Evolutionary conservation across 2,329 filamentous ascomycete genomes (phyloP).

Genomic region (Orbilia ellipsospora): DNA sequence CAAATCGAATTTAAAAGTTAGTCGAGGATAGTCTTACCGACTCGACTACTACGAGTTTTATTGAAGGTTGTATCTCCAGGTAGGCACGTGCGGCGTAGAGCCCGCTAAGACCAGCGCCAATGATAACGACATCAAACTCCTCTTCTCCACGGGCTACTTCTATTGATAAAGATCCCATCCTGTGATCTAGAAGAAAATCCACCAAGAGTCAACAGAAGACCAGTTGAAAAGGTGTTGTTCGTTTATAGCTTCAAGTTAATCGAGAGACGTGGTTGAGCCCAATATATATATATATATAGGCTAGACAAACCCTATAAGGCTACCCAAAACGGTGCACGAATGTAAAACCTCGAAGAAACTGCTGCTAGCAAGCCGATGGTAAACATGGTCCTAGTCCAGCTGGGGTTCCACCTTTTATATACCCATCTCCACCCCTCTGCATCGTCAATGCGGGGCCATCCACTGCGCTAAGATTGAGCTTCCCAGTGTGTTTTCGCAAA

Average conservation of each 20-base stretch:
- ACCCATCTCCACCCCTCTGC: not conserved
- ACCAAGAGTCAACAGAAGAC: not conserved
- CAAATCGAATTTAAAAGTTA: not conserved
- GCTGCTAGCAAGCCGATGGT: too few species aligned
- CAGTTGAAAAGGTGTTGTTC: too few species aligned
- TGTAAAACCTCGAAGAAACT: too few species aligned
- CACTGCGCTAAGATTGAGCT: not conserved
- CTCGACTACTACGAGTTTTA: slow-evolving; percentile 65
- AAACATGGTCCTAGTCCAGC: not conserved
- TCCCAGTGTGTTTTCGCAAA: slow-evolving; percentile 9
- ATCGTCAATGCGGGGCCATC: slow-evolving; percentile 11
- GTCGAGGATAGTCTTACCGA: slow-evolving; percentile 50
- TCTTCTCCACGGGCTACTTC: slow-evolving; percentile 28
- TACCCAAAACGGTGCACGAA: too few species aligned
- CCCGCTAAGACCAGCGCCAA: slow-evolving; percentile 59
- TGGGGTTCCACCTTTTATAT: slow-evolving; percentile 19
- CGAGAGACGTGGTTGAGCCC: not conserved
- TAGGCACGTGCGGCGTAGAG: slow-evolving; percentile 41
- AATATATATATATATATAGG: not conserved
- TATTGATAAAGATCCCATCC: slow-evolving; percentile 47
- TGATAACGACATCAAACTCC: slow-evolving; percentile 58
- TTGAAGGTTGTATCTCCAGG: slow-evolving; percentile 63
- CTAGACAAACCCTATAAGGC: not conserved
- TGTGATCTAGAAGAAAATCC: slow-evolving; percentile 20
- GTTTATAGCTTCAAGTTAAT: not conserved